Percentiles rank a stretch among this genome's conserved stretches.
Evolutionary conservation across 768 basidiomycete genomes (phyloP).

Genomic region (Rhizopogon sp.): DNA sequence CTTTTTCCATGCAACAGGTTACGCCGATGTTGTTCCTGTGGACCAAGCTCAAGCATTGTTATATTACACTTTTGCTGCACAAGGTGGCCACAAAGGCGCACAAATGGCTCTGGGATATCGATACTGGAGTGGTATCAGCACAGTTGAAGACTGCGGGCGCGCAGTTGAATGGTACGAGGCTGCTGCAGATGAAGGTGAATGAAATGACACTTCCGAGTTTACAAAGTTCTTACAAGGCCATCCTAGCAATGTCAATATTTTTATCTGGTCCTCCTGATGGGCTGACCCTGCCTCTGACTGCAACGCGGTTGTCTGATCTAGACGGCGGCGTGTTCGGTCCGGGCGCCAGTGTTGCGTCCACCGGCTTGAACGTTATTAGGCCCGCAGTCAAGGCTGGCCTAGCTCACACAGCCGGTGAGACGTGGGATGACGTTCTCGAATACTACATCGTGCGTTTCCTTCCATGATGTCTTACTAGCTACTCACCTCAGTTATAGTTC

Average conservation of each 20-base stretch:
- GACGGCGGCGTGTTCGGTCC: constrained; percentile 92
- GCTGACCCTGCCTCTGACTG: constrained; percentile 73
- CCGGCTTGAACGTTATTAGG: constrained; percentile 63
- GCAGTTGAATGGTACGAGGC: constrained; percentile 88
- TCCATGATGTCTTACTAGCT: background rate
- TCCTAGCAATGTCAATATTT: constrained; percentile 73
- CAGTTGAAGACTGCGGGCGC: constrained; percentile 76
- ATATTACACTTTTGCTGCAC: constrained; percentile 91
- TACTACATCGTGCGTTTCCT: constrained; percentile 68
- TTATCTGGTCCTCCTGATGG: constrained; percentile 89
- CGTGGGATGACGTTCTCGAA: constrained; percentile 89
- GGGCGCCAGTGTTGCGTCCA: constrained; percentile 91
- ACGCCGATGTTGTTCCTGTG: constrained; percentile 53
- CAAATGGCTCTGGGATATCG: constrained; percentile 93
- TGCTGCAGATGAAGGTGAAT: constrained; percentile 78
- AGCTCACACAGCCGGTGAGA: constrained; percentile 84
- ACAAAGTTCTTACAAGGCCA: background rate
- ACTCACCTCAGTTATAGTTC: constrained; percentile 49
- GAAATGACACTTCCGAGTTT: background rate
- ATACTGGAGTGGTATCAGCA: constrained; percentile 94
- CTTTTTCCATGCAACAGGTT: constrained; percentile 89
- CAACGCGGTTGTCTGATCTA: constrained; percentile 83
- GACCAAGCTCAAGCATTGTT: constrained; percentile 83
- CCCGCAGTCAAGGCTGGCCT: constrained; percentile 82
- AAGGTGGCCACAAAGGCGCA: constrained; percentile 80